phyloP scores from a whole-genome alignment of 768 basidiomycete genomes.

The Termitomyces titanicus region DNA sequence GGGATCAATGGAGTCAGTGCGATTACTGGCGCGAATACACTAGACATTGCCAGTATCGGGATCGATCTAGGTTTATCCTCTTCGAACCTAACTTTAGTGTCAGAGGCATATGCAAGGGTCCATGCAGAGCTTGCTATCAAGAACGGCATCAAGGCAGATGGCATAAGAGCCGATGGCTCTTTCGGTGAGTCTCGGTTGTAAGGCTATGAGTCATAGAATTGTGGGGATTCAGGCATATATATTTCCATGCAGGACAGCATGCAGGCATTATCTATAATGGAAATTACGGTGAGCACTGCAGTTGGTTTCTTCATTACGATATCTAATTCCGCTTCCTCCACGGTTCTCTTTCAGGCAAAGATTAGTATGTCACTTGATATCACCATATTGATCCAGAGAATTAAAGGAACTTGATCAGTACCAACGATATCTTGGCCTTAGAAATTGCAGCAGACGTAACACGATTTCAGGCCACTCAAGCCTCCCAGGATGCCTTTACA shows the following conservation, averaged over 20 bases:
- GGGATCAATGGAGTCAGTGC: constrained; percentile 37
- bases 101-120: constrained; percentile 45
- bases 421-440: constrained; percentile 61
- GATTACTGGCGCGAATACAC: constrained; percentile 60
- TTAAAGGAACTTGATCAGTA: constrained; percentile 25
- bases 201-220: not conserved
- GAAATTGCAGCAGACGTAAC: constrained; percentile 61
- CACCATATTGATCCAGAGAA: not conserved
- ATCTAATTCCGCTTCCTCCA: no score
- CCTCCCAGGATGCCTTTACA: constrained; percentile 45
- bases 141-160: constrained; percentile 49
- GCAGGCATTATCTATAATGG: constrained; percentile 66
- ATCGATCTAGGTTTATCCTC: constrained; percentile 46
- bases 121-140: constrained; percentile 52
- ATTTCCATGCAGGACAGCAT: constrained; percentile 44
- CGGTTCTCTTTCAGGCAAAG: constrained; percentile 30
- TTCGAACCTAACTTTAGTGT: constrained; percentile 40
- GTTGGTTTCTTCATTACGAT: not conserved
- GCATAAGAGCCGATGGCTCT: constrained; percentile 52
- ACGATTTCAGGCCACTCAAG: constrained; percentile 42
- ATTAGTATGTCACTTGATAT: constrained; percentile 30
- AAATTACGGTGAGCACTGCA: constrained; percentile 49
- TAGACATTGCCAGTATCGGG: constrained; percentile 63
- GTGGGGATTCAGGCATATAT: not conserved
- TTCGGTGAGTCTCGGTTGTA: constrained; percentile 30